Base-by-base conservation (phyloP, 176 grass and related monocot genomes). In the Lolium rigidum region DNA sequence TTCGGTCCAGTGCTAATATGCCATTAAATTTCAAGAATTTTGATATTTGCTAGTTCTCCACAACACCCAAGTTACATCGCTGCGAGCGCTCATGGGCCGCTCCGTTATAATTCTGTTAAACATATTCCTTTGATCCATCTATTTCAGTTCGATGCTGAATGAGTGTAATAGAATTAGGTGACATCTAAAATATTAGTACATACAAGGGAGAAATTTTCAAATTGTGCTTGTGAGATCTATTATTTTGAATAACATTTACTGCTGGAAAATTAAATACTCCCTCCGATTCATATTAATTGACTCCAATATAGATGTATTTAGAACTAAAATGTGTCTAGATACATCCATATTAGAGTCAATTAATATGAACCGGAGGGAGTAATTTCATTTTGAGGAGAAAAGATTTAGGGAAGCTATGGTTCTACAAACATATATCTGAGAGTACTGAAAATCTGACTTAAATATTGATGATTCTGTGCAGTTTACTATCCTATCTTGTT, bases 351-450 rank as follows among this genome's bases (percentile, higher is more conserved):
- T n/a, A n/a, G n/a, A n/a, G n/a, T n/a, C n/a, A n/a, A n/a, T n/a
- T n/a, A n/a, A n/a, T n/a, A n/a, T n/a, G n/a, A n/a, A n/a, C n/a
- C n/a, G n/a, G n/a, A n/a, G n/a, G n/a, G n/a, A n/a, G n/a, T n/a
- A 44, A 44, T 79, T 46, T 63, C 20, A 63, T 64, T 84, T 79
- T 62, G 13, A 18, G 44, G 5, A 79, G 5, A 73, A 43, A 62
- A 18, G 41, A 54, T 73, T 10, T 31, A 49, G 17, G 24, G 15
- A 63, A 74, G 56, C 64, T 64, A 51, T 74, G 35, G 14, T 46
- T 51, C 41, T 76, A 85, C 22, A 66, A 85, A 74, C 11, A 24
- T 78, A 44, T 55, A 87, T 76, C 35, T 55, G 16, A 51, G 22
- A 63, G 44, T 71, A 5, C 21, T 81, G 37, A 16, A 9, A 28